Conservation (phyloP, 1,284 basidiomycete genomes). For the Cryptococcus sp. region DNA sequence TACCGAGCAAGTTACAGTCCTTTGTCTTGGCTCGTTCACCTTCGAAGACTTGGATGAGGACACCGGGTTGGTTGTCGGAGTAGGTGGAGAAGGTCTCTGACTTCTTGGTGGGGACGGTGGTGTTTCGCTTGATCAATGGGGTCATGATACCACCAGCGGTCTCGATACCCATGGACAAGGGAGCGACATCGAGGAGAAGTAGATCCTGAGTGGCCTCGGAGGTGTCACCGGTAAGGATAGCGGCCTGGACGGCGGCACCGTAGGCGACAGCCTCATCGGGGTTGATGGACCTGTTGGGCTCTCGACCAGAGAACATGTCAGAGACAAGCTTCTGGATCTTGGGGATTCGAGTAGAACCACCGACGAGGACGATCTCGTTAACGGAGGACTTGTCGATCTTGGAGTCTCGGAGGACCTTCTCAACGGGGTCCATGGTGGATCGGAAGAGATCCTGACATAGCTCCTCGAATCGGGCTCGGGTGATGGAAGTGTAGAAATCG, state of each 20-base stretch:
- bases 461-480: slow-evolving; percentile 99
- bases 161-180: slow-evolving; percentile 94
- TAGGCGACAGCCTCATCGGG: slow-evolving; percentile 93
- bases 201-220: slow-evolving; percentile 98
- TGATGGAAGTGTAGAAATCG: slow-evolving; percentile 94
- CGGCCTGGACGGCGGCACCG: slow-evolving; percentile 95
- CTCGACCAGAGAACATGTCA: slow-evolving; percentile 94
- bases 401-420: slow-evolving; percentile 98
- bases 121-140: slow-evolving; percentile 85
- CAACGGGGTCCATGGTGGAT: slow-evolving; percentile 95
- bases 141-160: slow-evolving; percentile 99
- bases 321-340: slow-evolving; percentile 98
- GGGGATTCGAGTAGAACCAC: slow-evolving; percentile 99
- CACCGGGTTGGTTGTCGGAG: slow-evolving; percentile 98
- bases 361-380: slow-evolving; percentile 98
- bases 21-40: slow-evolving; percentile 99
- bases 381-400: slow-evolving; percentile 78
- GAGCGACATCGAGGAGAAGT: slow-evolving; percentile 93
- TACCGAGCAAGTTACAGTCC: slow-evolving; percentile 99
- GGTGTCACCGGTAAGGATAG: slow-evolving; percentile 93
- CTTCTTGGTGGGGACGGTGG: slow-evolving; percentile 98
- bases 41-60: slow-evolving; percentile 98
- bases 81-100: slow-evolving; percentile 99
- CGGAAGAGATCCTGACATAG: slow-evolving; percentile 94
- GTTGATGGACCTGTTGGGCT: slow-evolving; percentile 98